Percentiles rank a stretch among this genome's conserved stretches.
Evolutionary conservation across 257 asterid species (phyloP).

Genomic region (Marsdenia floribunda): DNA sequence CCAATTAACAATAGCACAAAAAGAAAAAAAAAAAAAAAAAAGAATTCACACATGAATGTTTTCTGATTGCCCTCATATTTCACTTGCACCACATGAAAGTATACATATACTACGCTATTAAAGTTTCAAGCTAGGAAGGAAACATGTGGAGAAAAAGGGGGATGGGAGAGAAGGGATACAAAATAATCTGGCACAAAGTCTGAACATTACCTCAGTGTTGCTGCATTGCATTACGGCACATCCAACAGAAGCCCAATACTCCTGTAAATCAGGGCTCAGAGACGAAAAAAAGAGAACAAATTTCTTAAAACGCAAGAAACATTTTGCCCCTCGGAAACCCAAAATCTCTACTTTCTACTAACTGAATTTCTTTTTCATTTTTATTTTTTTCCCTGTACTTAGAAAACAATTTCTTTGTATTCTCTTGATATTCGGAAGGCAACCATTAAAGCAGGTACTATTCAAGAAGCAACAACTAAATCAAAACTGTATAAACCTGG

Average conservation of each 20-base stretch:
- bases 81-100: not conserved
- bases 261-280: conserved; percentile 40
- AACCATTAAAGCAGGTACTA: conserved; percentile 22
- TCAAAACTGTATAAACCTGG: conserved; percentile 40
- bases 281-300: not conserved
- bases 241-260: conserved; percentile 98
- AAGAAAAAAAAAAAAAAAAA: not conserved
- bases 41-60: not conserved
- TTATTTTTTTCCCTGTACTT: not conserved
- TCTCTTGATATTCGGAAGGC: not conserved
- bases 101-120: not conserved
- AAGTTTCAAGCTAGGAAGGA: not conserved
- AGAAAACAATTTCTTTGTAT: not conserved
- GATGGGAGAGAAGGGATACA: too few species aligned
- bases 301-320: not conserved
- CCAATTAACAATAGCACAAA: not conserved
- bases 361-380: too few species aligned
- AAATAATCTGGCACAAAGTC: conserved; percentile 1
- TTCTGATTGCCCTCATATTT: not conserved
- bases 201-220: conserved; percentile 75
- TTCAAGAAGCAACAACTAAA: not conserved
- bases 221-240: conserved; percentile 99
- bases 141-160: not conserved
- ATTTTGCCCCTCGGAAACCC: not conserved
- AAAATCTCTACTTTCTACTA: not conserved